Percentiles rank a stretch among this genome's conserved stretches.
phyloP scores from a whole-genome alignment of 257 asterid genomes.

The Mitragyna speciosa region DNA sequence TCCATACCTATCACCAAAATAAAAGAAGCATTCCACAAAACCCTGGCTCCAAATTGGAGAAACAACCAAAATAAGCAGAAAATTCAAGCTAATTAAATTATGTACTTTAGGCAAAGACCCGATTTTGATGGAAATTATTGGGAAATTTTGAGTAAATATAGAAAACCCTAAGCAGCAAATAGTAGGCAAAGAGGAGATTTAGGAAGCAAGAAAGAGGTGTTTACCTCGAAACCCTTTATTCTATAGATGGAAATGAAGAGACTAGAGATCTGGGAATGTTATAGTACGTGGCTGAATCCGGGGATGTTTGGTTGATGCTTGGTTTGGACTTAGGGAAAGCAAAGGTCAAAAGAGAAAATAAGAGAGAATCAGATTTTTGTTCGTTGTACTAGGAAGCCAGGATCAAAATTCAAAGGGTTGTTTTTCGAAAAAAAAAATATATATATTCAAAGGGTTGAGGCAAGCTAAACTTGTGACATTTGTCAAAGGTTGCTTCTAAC shows the following conservation, averaged over 20 bases:
- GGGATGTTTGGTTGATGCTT: too few relatives aligned
- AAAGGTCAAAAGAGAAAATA: too few relatives aligned
- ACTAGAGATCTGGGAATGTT: neutral
- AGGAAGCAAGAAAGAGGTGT: slow-evolving; percentile 15
- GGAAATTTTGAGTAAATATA: neutral
- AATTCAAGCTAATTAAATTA: neutral
- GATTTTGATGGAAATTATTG: neutral
- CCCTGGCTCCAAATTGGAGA: neutral
- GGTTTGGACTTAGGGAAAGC: too few relatives aligned
- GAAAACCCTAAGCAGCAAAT: neutral
- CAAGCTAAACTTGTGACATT: too few relatives aligned
- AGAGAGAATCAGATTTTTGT: too few relatives aligned
- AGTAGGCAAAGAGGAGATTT: slow-evolving; percentile 3
- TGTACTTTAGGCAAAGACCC: neutral
- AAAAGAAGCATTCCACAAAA: neutral
- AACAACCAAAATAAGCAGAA: neutral
- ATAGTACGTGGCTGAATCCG: neutral
- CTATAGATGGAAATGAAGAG: neutral
- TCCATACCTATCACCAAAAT: neutral
- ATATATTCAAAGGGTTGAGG: too few relatives aligned
- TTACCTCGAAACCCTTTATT: neutral
- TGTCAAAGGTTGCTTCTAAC: too few relatives aligned
- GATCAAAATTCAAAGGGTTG: too few relatives aligned
- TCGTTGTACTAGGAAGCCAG: too few relatives aligned
- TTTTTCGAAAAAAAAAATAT: too few relatives aligned